A percentile compares a stretch with the other conserved stretches of the same genome.
Conservation (phyloP, 2,329 filamentous ascomycete species). For the Ceratocystis cubensis region DNA sequence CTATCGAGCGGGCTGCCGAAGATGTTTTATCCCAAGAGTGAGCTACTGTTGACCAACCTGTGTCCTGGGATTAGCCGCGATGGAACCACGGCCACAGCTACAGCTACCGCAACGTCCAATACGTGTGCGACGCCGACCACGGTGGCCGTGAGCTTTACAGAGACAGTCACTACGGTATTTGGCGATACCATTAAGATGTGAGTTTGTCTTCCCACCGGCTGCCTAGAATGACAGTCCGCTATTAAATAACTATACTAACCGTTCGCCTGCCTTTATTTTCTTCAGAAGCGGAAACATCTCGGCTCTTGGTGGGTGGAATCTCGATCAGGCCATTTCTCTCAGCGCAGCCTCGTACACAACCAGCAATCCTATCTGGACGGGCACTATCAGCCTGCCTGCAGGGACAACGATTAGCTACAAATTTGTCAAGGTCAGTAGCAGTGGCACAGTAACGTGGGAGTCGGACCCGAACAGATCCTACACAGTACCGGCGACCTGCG, state of each 20-base stretch:
- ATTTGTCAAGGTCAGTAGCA: slow-evolving; percentile 42
- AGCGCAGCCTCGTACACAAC: slow-evolving; percentile 42
- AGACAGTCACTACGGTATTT: slow-evolving; percentile 34
- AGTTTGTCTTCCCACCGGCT: slow-evolving; percentile 24
- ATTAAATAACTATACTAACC: slow-evolving; percentile 1
- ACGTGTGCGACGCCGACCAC: slow-evolving; percentile 28
- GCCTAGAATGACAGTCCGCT: not conserved
- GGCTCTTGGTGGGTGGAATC: slow-evolving; percentile 29
- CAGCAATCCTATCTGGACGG: slow-evolving; percentile 43
- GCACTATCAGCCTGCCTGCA: slow-evolving; percentile 38
- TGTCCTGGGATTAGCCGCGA: slow-evolving; percentile 15
- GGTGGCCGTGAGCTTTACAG: slow-evolving; percentile 34
- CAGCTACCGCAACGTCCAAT: slow-evolving; percentile 2
- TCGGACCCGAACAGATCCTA: slow-evolving; percentile 36
- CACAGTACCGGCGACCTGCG: slow-evolving; percentile 22
- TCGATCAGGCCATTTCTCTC: slow-evolving; percentile 36
- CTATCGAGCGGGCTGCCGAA: slow-evolving; percentile 20
- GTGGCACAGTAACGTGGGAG: slow-evolving; percentile 45
- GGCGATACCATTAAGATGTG: slow-evolving; percentile 40
- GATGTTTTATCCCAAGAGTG: slow-evolving; percentile 20
- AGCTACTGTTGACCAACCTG: slow-evolving; percentile 16
- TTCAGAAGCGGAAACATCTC: slow-evolving; percentile 28
- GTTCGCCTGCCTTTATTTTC: not conserved
- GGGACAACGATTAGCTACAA: slow-evolving; percentile 47
- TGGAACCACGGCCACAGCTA: not conserved